Conservation (phyloP, 495 filamentous ascomycete species). For the Lindgomyces ingoldianus region DNA sequence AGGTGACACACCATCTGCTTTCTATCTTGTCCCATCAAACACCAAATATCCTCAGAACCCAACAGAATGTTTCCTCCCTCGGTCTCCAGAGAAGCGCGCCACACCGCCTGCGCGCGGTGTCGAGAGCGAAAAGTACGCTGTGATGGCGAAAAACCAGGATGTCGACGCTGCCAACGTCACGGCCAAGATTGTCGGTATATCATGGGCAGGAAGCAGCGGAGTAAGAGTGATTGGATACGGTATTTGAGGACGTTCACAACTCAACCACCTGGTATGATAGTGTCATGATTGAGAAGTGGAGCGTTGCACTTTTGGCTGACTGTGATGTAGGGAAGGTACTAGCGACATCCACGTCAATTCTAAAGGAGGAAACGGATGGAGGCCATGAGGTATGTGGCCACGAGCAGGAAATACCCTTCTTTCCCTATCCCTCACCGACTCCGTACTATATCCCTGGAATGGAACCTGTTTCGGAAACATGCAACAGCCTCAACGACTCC, state of each 20-base stretch:
- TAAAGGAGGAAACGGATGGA: no score
- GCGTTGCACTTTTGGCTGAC: neutral
- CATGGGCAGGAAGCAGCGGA: constrained; percentile 16
- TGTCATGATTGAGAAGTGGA: neutral
- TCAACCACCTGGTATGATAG: constrained; percentile 1
- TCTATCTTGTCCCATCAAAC: neutral
- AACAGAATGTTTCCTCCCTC: neutral
- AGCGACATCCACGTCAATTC: no score
- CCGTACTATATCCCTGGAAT: no score
- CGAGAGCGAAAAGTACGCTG: constrained; percentile 17
- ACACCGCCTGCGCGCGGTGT: constrained; percentile 16
- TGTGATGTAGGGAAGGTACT: no score
- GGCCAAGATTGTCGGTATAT: constrained; percentile 8
- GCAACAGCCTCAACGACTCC: no score
- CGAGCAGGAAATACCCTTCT: no score
- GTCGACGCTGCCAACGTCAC: constrained; percentile 5
- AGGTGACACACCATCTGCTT: no score
- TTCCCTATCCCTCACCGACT: no score
- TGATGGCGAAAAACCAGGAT: constrained; percentile 14
- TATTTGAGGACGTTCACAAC: constrained; percentile 17
- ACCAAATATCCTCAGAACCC: neutral
- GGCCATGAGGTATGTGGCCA: no score
- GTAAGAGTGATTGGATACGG: constrained; percentile 20
- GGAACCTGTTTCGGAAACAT: no score
- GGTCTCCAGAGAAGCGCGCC: constrained; percentile 1